Conservation (phyloP, 176 grass and related monocot species). For the Cocos nucifera region DNA sequence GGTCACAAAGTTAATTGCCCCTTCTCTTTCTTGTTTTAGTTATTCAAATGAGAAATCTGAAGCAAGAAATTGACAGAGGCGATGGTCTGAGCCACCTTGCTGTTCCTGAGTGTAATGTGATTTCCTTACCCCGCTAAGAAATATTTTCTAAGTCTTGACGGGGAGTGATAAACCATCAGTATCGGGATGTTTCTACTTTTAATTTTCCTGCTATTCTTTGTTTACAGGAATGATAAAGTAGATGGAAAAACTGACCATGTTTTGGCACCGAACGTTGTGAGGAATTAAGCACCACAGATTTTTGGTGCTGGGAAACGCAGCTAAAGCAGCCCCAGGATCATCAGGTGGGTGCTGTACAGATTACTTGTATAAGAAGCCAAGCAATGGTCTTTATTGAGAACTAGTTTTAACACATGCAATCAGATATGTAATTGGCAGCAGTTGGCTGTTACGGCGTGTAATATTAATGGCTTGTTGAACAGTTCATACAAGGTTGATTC, state of each 20-base stretch:
- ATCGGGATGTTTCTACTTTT: background rate
- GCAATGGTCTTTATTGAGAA: too few relatives aligned
- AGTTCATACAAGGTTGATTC: too few relatives aligned
- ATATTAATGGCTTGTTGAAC: too few relatives aligned
- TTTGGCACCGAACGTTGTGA: too few relatives aligned
- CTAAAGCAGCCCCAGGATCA: background rate
- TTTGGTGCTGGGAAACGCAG: background rate
- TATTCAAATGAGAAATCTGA: slow-evolving; percentile 97
- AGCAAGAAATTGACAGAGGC: slow-evolving; percentile 64
- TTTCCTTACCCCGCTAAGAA: background rate
- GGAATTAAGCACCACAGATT: too few relatives aligned
- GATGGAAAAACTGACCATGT: background rate
- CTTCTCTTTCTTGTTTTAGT: slow-evolving; percentile 25
- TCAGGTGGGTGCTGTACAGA: slow-evolving; percentile 7
- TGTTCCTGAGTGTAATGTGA: slow-evolving; percentile 16
- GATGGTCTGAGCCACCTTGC: background rate
- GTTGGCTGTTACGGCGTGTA: too few relatives aligned
- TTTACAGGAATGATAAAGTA: slow-evolving; percentile 26
- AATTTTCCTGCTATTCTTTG: background rate
- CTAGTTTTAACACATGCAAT: too few relatives aligned
- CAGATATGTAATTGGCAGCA: too few relatives aligned
- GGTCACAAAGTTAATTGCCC: too few relatives aligned
- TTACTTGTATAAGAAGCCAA: background rate
- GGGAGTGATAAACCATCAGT: background rate
- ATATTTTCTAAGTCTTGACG: background rate